These are phyloP conservation scores for Hydrangea macrophylla DNA, from an alignment of 148 eudicot species.

Conservation along the genomic window DNA sequence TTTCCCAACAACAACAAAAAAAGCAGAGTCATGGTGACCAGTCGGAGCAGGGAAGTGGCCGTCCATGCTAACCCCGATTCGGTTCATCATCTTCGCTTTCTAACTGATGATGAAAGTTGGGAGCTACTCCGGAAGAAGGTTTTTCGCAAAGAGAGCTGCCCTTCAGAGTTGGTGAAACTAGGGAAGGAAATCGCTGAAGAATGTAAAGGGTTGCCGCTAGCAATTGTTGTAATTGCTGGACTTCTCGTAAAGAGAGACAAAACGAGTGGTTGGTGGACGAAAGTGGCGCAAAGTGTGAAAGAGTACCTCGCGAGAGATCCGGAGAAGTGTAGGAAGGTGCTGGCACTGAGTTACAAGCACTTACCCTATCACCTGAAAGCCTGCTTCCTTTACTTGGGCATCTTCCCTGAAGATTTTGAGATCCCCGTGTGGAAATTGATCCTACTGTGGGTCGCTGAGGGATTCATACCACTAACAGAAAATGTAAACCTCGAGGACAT, in stretches of 20 bases:
- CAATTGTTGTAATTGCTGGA: constrained; percentile 31
- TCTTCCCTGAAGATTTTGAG: too few species aligned
- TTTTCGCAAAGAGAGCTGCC: constrained; percentile 20
- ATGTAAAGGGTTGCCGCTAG: constrained; percentile 31
- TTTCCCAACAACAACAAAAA: constrained; percentile 14
- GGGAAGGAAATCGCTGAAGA: constrained; percentile 14
- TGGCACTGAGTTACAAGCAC: constrained; percentile 30
- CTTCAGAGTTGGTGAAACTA: constrained; percentile 4
- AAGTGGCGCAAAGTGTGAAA: constrained; percentile 25
- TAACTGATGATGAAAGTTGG: constrained; percentile 21
- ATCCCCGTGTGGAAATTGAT: too few species aligned
- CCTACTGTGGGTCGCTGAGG: constrained; percentile 38
- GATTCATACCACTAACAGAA: constrained; percentile 22
- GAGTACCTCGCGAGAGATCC: constrained; percentile 9
- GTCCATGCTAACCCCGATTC: constrained; percentile 9
- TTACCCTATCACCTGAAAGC: constrained; percentile 32
- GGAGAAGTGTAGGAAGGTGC: constrained; percentile 8
- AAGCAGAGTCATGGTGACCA: constrained; percentile 33
- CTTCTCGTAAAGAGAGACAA: constrained; percentile 14
- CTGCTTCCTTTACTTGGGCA: constrained; percentile 35
- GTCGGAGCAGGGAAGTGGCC: constrained; percentile 15
- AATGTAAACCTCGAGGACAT: constrained; percentile 21
- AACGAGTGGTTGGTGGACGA: constrained; percentile 21
- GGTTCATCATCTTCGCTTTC: constrained; percentile 16
- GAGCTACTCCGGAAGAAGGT: constrained; percentile 26